Percentiles rank a stretch among this genome's conserved stretches.
These are phyloP conservation scores for Gyrodon lividus DNA, from an alignment of 768 basidiomycete genomes.

Conservation along the genomic window DNA sequence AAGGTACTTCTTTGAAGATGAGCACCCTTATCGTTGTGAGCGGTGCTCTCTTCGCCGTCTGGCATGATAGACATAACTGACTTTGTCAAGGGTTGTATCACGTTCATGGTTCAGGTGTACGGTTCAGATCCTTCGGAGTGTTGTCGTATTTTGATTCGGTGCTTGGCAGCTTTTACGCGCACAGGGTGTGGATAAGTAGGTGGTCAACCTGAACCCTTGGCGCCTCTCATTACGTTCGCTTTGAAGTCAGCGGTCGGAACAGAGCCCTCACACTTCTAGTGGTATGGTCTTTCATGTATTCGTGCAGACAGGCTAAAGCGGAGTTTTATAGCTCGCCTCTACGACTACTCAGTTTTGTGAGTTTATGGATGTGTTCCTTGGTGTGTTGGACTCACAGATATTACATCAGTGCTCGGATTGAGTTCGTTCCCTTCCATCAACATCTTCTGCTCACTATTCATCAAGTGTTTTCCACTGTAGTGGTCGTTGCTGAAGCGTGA, in stretches of 20 bases:
- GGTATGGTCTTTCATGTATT: slow-evolving; percentile 6
- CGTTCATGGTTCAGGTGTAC: slow-evolving; percentile 24
- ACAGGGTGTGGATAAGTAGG: slow-evolving; percentile 29
- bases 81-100: slow-evolving; percentile 10
- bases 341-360: slow-evolving; percentile 10
- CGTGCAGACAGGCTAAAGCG: not conserved
- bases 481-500: not conserved
- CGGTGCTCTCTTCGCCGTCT: not conserved
- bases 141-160: not conserved
- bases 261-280: slow-evolving; percentile 10
- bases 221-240: not conserved
- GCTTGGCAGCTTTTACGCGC: slow-evolving; percentile 21
- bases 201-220: not conserved
- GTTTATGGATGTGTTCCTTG: not conserved
- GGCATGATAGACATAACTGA: not conserved
- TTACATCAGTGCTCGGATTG: slow-evolving; percentile 7
- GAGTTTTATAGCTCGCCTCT: slow-evolving; percentile 1
- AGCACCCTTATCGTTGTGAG: slow-evolving; percentile 3
- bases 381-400: not conserved
- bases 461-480: not conserved
- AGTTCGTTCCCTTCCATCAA: slow-evolving; percentile 1
- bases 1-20: slow-evolving; percentile 3
- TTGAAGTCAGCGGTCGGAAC: slow-evolving; percentile 14
- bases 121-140: not conserved
- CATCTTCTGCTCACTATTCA: not conserved